Percentiles rank a stretch among this genome's conserved stretches.
These are phyloP conservation scores for Erodium chrysanthum DNA, from an alignment of 441 rosid genomes.

Conservation along the genomic window DNA sequence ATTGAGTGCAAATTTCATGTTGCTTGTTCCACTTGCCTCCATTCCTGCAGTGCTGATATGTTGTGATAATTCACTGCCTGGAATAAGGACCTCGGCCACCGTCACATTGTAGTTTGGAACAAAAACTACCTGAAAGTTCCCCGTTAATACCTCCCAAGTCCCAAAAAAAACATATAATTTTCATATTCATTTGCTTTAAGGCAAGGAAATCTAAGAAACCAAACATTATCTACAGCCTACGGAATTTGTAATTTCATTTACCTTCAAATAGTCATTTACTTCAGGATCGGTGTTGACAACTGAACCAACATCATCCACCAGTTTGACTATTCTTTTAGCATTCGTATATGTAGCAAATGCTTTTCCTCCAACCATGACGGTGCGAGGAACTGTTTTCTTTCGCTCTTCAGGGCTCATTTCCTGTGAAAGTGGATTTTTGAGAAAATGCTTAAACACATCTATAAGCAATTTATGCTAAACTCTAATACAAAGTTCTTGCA, in stretches of 20 bases:
- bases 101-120: constrained; percentile 94
- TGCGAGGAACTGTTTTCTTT: constrained; percentile 72
- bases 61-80: constrained; percentile 94
- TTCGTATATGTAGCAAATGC: constrained; percentile 97
- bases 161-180: not conserved
- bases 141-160: not conserved
- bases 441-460: constrained; percentile 6
- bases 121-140: constrained; percentile 54
- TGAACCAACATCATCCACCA: constrained; percentile 85
- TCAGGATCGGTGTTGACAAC: constrained; percentile 90
- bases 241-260: constrained; percentile 17
- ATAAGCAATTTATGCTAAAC: not conserved
- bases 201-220: not conserved
- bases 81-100: constrained; percentile 89
- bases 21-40: constrained; percentile 99
- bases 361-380: constrained; percentile 95
- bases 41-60: constrained; percentile 98
- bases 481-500: not conserved
- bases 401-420: constrained; percentile 82
- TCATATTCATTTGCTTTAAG: not conserved
- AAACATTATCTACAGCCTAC: not conserved
- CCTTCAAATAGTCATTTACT: constrained; percentile 81
- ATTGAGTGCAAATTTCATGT: constrained; percentile 97
- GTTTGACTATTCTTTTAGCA: constrained; percentile 92
- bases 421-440: constrained; percentile 36